Evolutionary conservation across 768 basidiomycete genomes (phyloP), one percentile per base, ranked within the genome.

Genomic region (Boletus sp.): DNA sequence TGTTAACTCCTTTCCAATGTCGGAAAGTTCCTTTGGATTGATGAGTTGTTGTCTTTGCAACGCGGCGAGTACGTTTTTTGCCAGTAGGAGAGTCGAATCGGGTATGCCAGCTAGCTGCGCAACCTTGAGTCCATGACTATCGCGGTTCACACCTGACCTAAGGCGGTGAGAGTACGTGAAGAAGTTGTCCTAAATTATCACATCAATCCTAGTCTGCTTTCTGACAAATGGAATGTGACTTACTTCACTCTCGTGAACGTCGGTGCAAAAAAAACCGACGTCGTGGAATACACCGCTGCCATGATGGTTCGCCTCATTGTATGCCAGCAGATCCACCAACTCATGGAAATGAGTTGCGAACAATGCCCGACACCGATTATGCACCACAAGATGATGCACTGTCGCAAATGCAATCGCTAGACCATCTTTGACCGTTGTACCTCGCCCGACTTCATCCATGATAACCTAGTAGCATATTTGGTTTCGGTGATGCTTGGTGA

Each of bases 321-420:
- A 83, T 0, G 87, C 84, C 19, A 98, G 75, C 81, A 98, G 84
- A 55, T 90, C 84, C 2, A 89, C 85, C 21, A 98, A 73, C 66
- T 98, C 94, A 68, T 98, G 95, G 66, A 97, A 98, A 72, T 99
- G 96, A n/a, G 96, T 99, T 7, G 96, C 96, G 65, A 98, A 99
- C 30, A 99, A 75, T n/a, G 91, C 80, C 17, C 93, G 83, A 65
- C 89, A 92, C 48, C 75, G 73, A 63, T 90, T 91, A 30, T 81
- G 79, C 34, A 80, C 73, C 37, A 84, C 72, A 19, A 98, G 79
- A 68, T 98, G 87, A 63, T 95, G 87, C 33, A 95, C 78, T 3
- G 92, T 85, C 7, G 92, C 90, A 64, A 93, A 98, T 17, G 97
- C 95, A 47, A 98, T 91, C 0, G 96, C 93, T 14, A 98, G 71